phyloP scores from a whole-genome alignment of 768 basidiomycete species.

The Boletus reticulatus region DNA sequence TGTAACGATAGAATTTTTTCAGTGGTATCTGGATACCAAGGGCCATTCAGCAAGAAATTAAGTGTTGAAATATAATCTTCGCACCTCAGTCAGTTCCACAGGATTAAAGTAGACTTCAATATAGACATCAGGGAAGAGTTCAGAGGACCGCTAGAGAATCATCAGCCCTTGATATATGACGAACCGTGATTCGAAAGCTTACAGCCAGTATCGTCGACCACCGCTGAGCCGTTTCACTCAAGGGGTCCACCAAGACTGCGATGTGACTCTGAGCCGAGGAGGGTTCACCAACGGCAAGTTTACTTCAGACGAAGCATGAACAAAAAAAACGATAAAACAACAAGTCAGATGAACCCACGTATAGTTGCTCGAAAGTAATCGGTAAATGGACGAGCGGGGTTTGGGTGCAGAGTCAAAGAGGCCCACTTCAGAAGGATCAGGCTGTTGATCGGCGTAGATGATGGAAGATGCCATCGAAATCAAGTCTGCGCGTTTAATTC shows the following conservation, averaged over 20 bases:
- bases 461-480: slow-evolving; percentile 69
- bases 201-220: slow-evolving; percentile 83
- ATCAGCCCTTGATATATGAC: background rate
- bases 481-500: slow-evolving; percentile 54
- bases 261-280: slow-evolving; percentile 67
- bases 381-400: slow-evolving; percentile 61
- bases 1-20: slow-evolving; percentile 90
- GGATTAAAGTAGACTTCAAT: slow-evolving; percentile 85
- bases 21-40: slow-evolving; percentile 63
- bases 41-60: background rate
- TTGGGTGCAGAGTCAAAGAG: slow-evolving; percentile 64
- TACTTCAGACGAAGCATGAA: slow-evolving; percentile 38
- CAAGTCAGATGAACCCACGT: slow-evolving; percentile 49
- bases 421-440: slow-evolving; percentile 70
- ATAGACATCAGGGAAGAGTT: slow-evolving; percentile 59
- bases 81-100: slow-evolving; percentile 60
- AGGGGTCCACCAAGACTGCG: slow-evolving; percentile 75
- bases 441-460: slow-evolving; percentile 65
- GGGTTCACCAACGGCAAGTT: slow-evolving; percentile 68
- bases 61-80: slow-evolving; percentile 8
- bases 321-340: background rate
- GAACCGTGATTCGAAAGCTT: slow-evolving; percentile 8
- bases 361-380: slow-evolving; percentile 53
- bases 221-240: slow-evolving; percentile 81
- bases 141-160: slow-evolving; percentile 14